Conservation (phyloP, 2,329 filamentous ascomycete species). For the Monosporascus sp. region DNA sequence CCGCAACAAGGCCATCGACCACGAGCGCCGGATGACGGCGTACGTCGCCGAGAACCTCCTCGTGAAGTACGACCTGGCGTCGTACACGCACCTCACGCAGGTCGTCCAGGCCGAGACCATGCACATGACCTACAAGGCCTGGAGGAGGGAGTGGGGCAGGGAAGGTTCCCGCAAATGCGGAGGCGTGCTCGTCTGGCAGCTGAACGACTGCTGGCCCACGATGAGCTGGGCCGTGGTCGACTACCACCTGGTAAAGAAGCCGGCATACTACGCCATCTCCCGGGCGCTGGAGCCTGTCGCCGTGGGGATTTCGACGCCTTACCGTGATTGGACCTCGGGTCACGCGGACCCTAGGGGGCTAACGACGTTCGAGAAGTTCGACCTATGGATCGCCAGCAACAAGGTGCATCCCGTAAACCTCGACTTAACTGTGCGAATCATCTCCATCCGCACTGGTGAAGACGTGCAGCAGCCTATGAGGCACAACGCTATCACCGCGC, state of each 20-base stretch:
- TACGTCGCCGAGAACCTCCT: constrained; percentile 75
- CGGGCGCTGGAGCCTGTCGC: constrained; percentile 55
- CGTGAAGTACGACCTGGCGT: constrained; percentile 33
- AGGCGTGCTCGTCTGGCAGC: constrained; percentile 62
- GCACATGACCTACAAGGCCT: constrained; percentile 45
- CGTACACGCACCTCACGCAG: constrained; percentile 52
- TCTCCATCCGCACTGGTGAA: constrained; percentile 35
- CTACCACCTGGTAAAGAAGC: constrained; percentile 60
- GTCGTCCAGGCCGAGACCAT: constrained; percentile 50
- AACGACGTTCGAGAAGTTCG: constrained; percentile 33
- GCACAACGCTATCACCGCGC: constrained; percentile 15
- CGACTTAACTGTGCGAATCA: constrained; percentile 30
- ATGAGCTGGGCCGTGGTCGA: constrained; percentile 63
- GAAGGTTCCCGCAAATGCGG: constrained; percentile 54
- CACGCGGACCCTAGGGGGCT: constrained; percentile 36
- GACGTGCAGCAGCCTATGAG: constrained; percentile 26
- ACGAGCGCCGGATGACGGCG: constrained; percentile 67
- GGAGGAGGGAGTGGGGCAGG: constrained; percentile 60
- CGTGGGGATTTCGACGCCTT: constrained; percentile 47
- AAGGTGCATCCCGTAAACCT: constrained; percentile 17
- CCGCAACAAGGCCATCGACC: constrained; percentile 75
- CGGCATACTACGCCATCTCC: constrained; percentile 50
- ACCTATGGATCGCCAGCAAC: constrained; percentile 39
- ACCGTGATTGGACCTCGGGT: constrained; percentile 39
- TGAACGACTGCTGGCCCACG: constrained; percentile 67